Evolutionary conservation across 495 filamentous ascomycete genomes (phyloP).

Genomic region (Parachaetomium inaequale): DNA sequence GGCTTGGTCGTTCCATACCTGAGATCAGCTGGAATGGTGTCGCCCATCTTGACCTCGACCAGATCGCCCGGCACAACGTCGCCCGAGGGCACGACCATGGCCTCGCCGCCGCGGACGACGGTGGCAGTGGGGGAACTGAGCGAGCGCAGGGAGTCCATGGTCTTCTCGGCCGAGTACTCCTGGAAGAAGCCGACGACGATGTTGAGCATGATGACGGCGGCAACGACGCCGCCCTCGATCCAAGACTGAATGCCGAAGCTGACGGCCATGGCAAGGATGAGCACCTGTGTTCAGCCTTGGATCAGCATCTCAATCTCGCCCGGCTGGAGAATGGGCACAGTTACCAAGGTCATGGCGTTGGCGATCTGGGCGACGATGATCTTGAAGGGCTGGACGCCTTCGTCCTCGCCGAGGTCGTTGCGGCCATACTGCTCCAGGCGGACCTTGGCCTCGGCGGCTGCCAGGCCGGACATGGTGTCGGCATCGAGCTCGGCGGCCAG

Average conservation of each 20-base stretch:
- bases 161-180: conserved; percentile 85
- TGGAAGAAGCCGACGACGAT: conserved; percentile 74
- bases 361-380: conserved; percentile 54
- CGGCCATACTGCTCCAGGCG: conserved; percentile 44
- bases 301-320: conserved; percentile 18
- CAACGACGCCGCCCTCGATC: conserved; percentile 81
- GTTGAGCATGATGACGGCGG: conserved; percentile 76
- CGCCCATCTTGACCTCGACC: conserved; percentile 71
- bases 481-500: conserved; percentile 56
- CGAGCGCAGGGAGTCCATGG: conserved; percentile 73
- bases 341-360: conserved; percentile 52
- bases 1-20: conserved; percentile 21
- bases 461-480: conserved; percentile 49
- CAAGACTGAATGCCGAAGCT: conserved; percentile 76
- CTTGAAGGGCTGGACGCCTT: conserved; percentile 49
- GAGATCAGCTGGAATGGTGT: conserved; percentile 70
- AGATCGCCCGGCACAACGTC: conserved; percentile 78
- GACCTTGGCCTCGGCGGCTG: conserved; percentile 35
- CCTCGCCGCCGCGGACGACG: conserved; percentile 66
- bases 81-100: conserved; percentile 72
- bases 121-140: conserved; percentile 75
- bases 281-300: conserved; percentile 35
- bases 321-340: background rate
- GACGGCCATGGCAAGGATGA: conserved; percentile 79
- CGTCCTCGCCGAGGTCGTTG: conserved; percentile 50